A percentile compares a stretch with the other conserved stretches of the same genome.
These are phyloP conservation scores for Coemansia sp. DNA, from an alignment of 192 early-diverging fungal genomes.

Conservation along the genomic window DNA sequence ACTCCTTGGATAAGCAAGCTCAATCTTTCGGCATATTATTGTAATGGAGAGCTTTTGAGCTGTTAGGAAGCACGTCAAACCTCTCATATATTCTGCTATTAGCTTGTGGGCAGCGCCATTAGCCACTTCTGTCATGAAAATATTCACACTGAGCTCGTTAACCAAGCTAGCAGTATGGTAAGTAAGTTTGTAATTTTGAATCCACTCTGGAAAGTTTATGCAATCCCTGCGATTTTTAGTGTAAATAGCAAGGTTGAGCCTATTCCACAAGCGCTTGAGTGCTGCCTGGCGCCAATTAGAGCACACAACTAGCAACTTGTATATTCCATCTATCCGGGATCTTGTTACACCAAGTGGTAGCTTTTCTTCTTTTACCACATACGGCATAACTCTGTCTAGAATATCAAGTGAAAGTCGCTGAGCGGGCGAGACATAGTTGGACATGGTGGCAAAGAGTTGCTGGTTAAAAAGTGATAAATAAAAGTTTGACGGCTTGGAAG, in stretches of 20 bases:
- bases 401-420: not conserved
- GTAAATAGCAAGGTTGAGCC: not conserved
- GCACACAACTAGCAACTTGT: conserved; percentile 6
- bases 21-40: not conserved
- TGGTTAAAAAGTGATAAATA: not conserved
- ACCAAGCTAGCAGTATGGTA: not conserved
- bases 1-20: not conserved
- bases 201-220: not conserved
- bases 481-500: not conserved
- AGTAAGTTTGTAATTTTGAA: not conserved
- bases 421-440: not conserved
- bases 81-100: not conserved
- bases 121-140: not conserved
- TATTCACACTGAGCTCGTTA: not conserved
- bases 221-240: not conserved
- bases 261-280: not conserved
- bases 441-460: not conserved
- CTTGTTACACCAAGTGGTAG: not conserved
- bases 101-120: not conserved
- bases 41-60: not conserved
- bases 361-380: not conserved
- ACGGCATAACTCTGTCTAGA: not conserved
- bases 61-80: not conserved
- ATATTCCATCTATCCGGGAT: not conserved
- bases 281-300: not conserved